Evolutionary conservation across 2,329 filamentous ascomycete species (phyloP).

Genomic region (Fusarium aywerte): DNA sequence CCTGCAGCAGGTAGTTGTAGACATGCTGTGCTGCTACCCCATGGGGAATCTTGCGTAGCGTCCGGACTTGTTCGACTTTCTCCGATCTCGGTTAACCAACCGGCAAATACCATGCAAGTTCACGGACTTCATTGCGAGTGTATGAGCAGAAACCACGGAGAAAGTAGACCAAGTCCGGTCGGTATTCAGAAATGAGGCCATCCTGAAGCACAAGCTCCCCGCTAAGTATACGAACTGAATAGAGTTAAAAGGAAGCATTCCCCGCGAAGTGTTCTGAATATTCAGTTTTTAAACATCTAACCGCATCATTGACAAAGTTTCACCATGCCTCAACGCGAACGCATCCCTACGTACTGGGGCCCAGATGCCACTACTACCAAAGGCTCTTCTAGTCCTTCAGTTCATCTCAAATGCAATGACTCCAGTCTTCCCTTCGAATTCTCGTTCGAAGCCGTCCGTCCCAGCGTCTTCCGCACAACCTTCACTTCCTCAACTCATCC

Average conservation of each 20-base stretch:
- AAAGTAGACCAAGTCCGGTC: neutral
- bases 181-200: neutral
- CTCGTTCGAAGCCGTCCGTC: constrained; percentile 69
- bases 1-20: too few relatives aligned
- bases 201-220: neutral
- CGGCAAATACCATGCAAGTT: neutral
- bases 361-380: constrained; percentile 42
- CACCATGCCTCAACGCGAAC: constrained; percentile 48
- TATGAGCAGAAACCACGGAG: neutral
- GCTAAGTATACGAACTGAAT: neutral
- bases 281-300: neutral
- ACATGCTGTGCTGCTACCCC: neutral
- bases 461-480: constrained; percentile 74
- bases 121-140: neutral
- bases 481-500: constrained; percentile 72
- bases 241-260: neutral
- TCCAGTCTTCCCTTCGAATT: constrained; percentile 62
- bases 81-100: neutral
- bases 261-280: neutral
- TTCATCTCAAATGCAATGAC: constrained; percentile 42
- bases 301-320: neutral
- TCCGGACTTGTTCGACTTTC: neutral
- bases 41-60: neutral
- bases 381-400: constrained; percentile 43
- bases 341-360: constrained; percentile 45